Conservation (phyloP, 2,329 filamentous ascomycete species). For the Ophiosphaerella herpotricha region DNA sequence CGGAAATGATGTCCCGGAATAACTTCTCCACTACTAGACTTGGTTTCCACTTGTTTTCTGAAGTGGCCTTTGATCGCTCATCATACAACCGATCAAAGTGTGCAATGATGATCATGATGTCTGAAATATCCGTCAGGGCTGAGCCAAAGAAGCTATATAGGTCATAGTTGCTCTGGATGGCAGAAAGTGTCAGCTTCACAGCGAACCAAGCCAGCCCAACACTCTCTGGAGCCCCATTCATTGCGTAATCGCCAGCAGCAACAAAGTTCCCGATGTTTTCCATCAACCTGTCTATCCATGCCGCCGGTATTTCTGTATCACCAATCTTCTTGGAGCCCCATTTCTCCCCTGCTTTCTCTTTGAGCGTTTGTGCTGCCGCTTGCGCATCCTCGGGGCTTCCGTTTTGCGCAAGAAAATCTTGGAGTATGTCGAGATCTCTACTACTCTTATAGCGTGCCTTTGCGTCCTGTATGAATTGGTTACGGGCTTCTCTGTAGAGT, state of each 20-base stretch:
- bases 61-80: neutral
- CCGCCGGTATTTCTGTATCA: neutral
- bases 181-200: constrained; percentile 1
- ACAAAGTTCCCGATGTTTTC: neutral
- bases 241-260: neutral
- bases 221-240: neutral
- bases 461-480: neutral
- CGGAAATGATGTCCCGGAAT: neutral
- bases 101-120: neutral
- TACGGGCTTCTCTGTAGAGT: neutral
- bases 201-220: neutral
- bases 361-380: neutral
- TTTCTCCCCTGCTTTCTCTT: neutral
- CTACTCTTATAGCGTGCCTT: neutral
- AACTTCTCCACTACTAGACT: neutral
- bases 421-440: neutral
- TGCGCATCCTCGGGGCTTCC: neutral
- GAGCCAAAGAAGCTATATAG: neutral
- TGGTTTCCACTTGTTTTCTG: neutral
- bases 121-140: neutral
- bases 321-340: neutral
- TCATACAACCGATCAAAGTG: neutral
- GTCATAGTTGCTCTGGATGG: neutral
- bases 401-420: neutral
- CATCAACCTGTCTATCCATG: neutral